phyloP scores from a whole-genome alignment of 495 filamentous ascomycete species.

The Paragyromitra xinjiangensis region DNA sequence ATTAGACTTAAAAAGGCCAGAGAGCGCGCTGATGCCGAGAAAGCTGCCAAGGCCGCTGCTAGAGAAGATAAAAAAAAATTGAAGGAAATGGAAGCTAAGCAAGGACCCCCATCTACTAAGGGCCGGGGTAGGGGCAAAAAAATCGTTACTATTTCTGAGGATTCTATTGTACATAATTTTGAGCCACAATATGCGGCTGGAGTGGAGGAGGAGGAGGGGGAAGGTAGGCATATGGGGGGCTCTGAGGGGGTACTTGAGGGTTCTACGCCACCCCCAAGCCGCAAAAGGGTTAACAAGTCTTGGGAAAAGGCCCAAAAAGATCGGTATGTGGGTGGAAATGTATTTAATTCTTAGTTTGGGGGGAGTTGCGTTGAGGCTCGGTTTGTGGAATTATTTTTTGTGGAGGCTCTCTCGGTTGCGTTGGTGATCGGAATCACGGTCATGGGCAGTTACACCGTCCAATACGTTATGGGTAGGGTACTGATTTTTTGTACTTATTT shows the following conservation, averaged over 20 bases:
- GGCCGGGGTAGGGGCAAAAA: slow-evolving; percentile 10
- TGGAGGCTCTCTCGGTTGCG: neutral
- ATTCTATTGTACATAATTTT: slow-evolving; percentile 26
- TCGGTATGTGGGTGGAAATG: neutral
- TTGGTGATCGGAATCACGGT: no score
- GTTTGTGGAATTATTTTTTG: neutral
- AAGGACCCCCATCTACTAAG: slow-evolving; percentile 1
- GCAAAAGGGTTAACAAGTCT: slow-evolving; percentile 9
- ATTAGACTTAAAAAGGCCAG: slow-evolving; percentile 6
- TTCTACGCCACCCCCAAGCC: neutral
- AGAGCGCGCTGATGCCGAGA: slow-evolving; percentile 17
- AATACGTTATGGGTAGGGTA: no score
- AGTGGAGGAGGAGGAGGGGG: neutral
- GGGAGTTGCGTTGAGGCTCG: neutral
- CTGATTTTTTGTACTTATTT: no score
- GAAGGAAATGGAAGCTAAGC: neutral
- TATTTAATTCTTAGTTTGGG: slow-evolving; percentile 16
- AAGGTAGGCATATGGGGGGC: neutral
- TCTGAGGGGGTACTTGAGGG: neutral
- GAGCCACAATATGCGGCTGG: neutral
- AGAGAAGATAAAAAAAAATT: slow-evolving; percentile 4
- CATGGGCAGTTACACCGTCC: no score
- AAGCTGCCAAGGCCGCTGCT: neutral
- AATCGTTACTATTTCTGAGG: slow-evolving; percentile 7
- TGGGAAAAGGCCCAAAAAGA: slow-evolving; percentile 5